These are phyloP conservation scores for Aspergillus tamarii DNA, from an alignment of 2,329 filamentous ascomycete species.

Conservation along the genomic window DNA sequence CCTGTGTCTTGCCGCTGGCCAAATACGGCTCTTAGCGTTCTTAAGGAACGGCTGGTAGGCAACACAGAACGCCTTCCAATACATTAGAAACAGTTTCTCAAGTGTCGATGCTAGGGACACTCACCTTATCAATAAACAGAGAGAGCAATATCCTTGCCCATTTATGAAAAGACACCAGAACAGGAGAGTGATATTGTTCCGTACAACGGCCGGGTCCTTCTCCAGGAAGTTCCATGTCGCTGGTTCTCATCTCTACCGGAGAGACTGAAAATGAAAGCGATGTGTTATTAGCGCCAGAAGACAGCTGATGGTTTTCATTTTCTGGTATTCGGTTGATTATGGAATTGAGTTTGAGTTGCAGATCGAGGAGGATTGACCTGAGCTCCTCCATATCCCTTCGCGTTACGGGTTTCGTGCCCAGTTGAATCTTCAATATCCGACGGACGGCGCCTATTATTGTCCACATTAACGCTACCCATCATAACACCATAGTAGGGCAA, in stretches of 20 bases:
- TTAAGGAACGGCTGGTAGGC: conserved; percentile 54
- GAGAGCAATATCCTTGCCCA: conserved; percentile 50
- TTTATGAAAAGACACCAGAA: conserved; percentile 50
- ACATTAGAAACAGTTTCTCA: background rate
- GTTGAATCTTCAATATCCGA: conserved; percentile 47
- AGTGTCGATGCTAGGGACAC: background rate
- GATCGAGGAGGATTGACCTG: conserved; percentile 44
- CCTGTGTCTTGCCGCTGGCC: conserved; percentile 51
- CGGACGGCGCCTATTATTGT: conserved; percentile 42
- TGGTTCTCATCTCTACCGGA: conserved; percentile 28
- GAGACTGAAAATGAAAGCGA: conserved; percentile 33
- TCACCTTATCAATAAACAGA: conserved; percentile 49
- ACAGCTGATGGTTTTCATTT: conserved; percentile 25
- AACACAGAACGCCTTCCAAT: conserved; percentile 46
- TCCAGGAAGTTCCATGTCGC: conserved; percentile 37
- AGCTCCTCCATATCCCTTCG: conserved; percentile 50
- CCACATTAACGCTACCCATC: background rate
- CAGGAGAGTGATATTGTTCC: conserved; percentile 48
- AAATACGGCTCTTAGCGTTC: conserved; percentile 51
- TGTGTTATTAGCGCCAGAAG: conserved; percentile 24
- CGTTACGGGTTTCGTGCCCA: conserved; percentile 49
- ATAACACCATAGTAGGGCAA: conserved; percentile 4
- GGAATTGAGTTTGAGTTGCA: conserved; percentile 46
- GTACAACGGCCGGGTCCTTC: conserved; percentile 41
- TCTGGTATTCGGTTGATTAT: conserved; percentile 49